phyloP scores from a whole-genome alignment of 495 filamentous ascomycete species.

The Penicillium coffeae region DNA sequence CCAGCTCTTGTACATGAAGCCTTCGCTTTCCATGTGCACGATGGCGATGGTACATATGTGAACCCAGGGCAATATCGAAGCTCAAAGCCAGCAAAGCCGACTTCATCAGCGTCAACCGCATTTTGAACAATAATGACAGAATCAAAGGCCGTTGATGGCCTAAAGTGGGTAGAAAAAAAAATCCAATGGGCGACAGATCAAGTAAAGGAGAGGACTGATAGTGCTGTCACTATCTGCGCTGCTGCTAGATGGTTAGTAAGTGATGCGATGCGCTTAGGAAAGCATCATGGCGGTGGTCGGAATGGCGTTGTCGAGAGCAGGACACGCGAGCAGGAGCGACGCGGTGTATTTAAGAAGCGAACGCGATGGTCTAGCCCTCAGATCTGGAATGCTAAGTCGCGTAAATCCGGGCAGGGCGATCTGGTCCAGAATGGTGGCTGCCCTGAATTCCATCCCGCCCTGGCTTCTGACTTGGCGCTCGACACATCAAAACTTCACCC shows the following conservation, averaged over 20 bases:
- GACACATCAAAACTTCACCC: no score
- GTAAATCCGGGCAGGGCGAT: slow-evolving; percentile 13
- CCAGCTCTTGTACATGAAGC: slow-evolving; percentile 4
- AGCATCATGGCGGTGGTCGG: slow-evolving; percentile 5
- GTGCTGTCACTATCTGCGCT: not conserved
- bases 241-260: not conserved
- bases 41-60: not conserved
- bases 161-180: no score
- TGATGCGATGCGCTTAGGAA: not conserved
- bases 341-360: slow-evolving; percentile 16
- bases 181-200: no score
- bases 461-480: slow-evolving; percentile 3
- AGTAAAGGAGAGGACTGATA: not conserved
- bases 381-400: slow-evolving; percentile 21
- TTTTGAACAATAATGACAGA: not conserved
- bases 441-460: slow-evolving; percentile 22
- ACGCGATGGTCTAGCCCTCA: slow-evolving; percentile 11
- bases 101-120: not conserved
- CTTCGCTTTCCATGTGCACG: slow-evolving; percentile 10
- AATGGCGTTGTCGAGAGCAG: not conserved
- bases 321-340: slow-evolving; percentile 1
- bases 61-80: not conserved
- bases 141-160: no score
- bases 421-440: slow-evolving; percentile 20
- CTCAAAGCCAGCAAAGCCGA: not conserved